Percentiles rank a stretch among this genome's conserved stretches.
These are phyloP conservation scores for Cryoendolithus antarcticus DNA, from an alignment of 2,329 filamentous ascomycete genomes.

Conservation along the genomic window DNA sequence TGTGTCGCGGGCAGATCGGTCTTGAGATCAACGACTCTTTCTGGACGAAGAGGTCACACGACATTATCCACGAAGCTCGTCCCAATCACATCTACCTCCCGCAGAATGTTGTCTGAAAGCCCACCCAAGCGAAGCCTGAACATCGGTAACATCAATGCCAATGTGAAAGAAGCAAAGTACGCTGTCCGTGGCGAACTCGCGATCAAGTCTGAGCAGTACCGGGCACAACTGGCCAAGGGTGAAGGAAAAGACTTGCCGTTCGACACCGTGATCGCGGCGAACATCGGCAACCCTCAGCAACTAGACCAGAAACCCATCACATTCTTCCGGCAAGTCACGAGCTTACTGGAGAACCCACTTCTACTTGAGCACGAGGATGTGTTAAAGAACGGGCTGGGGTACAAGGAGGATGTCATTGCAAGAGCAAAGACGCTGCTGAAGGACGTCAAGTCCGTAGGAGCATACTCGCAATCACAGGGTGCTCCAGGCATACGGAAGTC, in stretches of 20 bases:
- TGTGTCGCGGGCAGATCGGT: too few relatives aligned
- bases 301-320: slow-evolving; percentile 98
- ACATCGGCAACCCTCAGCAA: slow-evolving; percentile 98
- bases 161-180: slow-evolving; percentile 81
- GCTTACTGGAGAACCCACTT: slow-evolving; percentile 77
- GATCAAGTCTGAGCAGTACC: slow-evolving; percentile 83
- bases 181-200: slow-evolving; percentile 93
- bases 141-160: slow-evolving; percentile 81
- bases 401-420: slow-evolving; percentile 79
- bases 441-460: slow-evolving; percentile 81
- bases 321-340: slow-evolving; percentile 95
- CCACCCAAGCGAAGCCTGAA: slow-evolving; percentile 35
- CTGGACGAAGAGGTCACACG: too few relatives aligned
- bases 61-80: too few relatives aligned
- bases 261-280: slow-evolving; percentile 82
- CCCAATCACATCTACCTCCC: too few relatives aligned
- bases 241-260: slow-evolving; percentile 64
- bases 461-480: slow-evolving; percentile 91
- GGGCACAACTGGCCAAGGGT: slow-evolving; percentile 51
- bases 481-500: slow-evolving; percentile 76
- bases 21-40: too few relatives aligned
- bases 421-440: slow-evolving; percentile 70
- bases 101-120: slow-evolving; percentile 1
- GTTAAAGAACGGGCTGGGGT: slow-evolving; percentile 63
- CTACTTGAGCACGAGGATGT: slow-evolving; percentile 73